These are phyloP conservation scores for Lentinula lateritia DNA, from an alignment of 768 basidiomycete species.

Conservation along the genomic window DNA sequence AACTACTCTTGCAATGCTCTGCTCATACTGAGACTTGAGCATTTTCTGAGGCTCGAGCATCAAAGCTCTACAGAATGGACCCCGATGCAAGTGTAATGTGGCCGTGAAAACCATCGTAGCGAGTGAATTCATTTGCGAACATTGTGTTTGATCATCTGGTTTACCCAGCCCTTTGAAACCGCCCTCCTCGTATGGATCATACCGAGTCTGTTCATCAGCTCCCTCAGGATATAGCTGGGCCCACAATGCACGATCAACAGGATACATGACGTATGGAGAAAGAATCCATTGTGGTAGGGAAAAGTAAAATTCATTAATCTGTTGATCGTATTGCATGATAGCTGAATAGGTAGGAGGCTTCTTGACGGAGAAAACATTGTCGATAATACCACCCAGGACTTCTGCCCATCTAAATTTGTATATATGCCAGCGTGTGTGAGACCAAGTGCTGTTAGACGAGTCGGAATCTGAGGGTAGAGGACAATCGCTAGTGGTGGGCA, in stretches of 20 bases:
- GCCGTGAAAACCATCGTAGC: conserved; percentile 16
- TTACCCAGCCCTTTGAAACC: conserved; percentile 7
- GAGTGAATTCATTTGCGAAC: conserved; percentile 14
- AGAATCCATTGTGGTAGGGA: conserved; percentile 15
- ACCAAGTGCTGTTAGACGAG: conserved; percentile 9
- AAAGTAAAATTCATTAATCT: conserved; percentile 16
- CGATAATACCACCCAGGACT: conserved; percentile 15
- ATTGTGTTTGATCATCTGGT: conserved; percentile 8
- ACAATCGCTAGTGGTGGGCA: conserved; percentile 18
- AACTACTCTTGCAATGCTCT: conserved; percentile 12
- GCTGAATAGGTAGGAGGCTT: conserved; percentile 13
- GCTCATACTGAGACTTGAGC: conserved; percentile 12
- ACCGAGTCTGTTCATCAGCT: not conserved
- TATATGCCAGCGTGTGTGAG: conserved; percentile 16
- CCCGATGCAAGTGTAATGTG: conserved; percentile 16
- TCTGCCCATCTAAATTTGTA: conserved; percentile 18
- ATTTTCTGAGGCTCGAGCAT: conserved; percentile 13
- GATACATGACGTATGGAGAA: conserved; percentile 15
- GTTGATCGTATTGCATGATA: conserved; percentile 16
- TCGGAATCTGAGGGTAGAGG: conserved; percentile 17
- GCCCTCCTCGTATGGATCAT: not conserved
- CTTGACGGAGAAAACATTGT: conserved; percentile 14
- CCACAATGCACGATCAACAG: conserved; percentile 7
- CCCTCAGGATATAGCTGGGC: conserved; percentile 12
- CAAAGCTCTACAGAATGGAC: conserved; percentile 18